phyloP scores from a whole-genome alignment of 2,329 filamentous ascomycete species.

The Fusarium zealandicum region DNA sequence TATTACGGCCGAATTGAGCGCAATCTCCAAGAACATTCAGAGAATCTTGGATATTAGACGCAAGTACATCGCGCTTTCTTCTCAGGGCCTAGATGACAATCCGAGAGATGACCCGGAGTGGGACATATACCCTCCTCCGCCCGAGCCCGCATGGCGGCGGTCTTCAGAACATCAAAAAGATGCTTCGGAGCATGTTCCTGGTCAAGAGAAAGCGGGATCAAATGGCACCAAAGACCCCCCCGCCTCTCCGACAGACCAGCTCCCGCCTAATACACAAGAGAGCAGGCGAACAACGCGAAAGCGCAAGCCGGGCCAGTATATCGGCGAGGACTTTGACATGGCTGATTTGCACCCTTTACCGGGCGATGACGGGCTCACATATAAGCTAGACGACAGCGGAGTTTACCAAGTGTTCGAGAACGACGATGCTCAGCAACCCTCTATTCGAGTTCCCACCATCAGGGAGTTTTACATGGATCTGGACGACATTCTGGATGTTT shows the following conservation, averaged over 20 bases:
- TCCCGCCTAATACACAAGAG: conserved; percentile 38
- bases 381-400: conserved; percentile 79
- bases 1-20: conserved; percentile 81
- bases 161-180: conserved; percentile 32
- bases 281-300: conserved; percentile 61
- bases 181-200: conserved; percentile 25
- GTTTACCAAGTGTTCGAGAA: conserved; percentile 93
- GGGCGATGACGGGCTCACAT: conserved; percentile 73
- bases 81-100: conserved; percentile 84
- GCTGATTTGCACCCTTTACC: conserved; percentile 80
- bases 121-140: conserved; percentile 90
- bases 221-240: conserved; percentile 21
- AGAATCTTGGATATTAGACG: conserved; percentile 86
- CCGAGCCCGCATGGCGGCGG: conserved; percentile 81
- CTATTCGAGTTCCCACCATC: conserved; percentile 86
- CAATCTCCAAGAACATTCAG: conserved; percentile 90
- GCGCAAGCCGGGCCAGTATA: conserved; percentile 86
- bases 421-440: conserved; percentile 67
- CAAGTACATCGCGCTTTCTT: conserved; percentile 86
- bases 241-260: conserved; percentile 9
- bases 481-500: conserved; percentile 85
- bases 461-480: conserved; percentile 96
- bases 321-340: conserved; percentile 91
- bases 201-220: conserved; percentile 27
- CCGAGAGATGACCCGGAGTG: conserved; percentile 84